Conservation (phyloP, 2,329 filamentous ascomycete species). For the Alternaria sp. region DNA sequence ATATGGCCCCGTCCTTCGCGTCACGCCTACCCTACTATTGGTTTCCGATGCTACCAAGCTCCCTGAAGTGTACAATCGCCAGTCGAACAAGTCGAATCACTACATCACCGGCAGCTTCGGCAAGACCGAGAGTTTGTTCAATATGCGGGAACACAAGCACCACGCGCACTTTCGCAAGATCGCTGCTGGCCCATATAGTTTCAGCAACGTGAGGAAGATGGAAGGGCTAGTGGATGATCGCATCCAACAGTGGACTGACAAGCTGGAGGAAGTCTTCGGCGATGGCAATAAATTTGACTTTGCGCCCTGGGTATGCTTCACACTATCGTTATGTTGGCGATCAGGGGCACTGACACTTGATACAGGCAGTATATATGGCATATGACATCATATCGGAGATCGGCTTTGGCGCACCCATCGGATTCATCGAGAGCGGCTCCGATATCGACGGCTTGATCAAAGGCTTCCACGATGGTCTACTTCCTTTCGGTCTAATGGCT, state of each 20-base stretch:
- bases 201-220: slow-evolving; percentile 64
- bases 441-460: slow-evolving; percentile 63
- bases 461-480: slow-evolving; percentile 60
- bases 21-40: slow-evolving; percentile 57
- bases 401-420: slow-evolving; percentile 62
- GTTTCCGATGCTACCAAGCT: slow-evolving; percentile 62
- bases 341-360: background rate
- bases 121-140: slow-evolving; percentile 62
- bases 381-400: slow-evolving; percentile 65
- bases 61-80: slow-evolving; percentile 62
- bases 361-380: slow-evolving; percentile 52
- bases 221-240: slow-evolving; percentile 62
- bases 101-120: slow-evolving; percentile 66
- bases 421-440: slow-evolving; percentile 60
- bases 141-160: slow-evolving; percentile 60
- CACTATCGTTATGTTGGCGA: background rate
- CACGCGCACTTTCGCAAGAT: slow-evolving; percentile 63
- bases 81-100: slow-evolving; percentile 63
- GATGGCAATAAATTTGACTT: slow-evolving; percentile 60
- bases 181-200: slow-evolving; percentile 62
- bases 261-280: slow-evolving; percentile 57
- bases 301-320: slow-evolving; percentile 52
- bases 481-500: slow-evolving; percentile 59
- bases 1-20: slow-evolving; percentile 49
- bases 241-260: slow-evolving; percentile 58